Base-by-base conservation (phyloP, 257 asterid species). In the Rauvolfia tetraphylla region DNA sequence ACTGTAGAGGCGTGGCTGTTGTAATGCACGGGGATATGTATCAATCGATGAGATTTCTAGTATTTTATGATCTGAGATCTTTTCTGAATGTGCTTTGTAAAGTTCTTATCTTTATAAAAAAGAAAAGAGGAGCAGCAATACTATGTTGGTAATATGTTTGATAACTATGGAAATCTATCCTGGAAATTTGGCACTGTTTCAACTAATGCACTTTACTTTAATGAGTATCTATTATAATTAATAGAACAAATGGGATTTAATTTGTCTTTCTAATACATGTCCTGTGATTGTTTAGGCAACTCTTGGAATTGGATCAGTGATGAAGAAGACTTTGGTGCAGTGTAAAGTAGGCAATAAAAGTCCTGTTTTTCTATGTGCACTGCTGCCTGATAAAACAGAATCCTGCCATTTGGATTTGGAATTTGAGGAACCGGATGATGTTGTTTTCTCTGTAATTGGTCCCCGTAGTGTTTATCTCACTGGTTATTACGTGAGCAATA, bases 351-450 rank as follows among this genome's bases (percentile, higher is more conserved):
- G 97, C 27, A 83, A 84, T 9, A 86, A 84, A 79, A 85, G 84
- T 57, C 97, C 97, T 1, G 87, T 90, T 49, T 79, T 90, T 74
- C 84, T 94, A 29, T 94, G 97, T 46, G 91, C 80, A 39, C 81
- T 94, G 83, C 71, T 87, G 74, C 97, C 97, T 42, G 79, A 86
- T 62, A 82, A 68, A 83, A 81, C 83, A 0, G 97, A 89, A 83
- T 90, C 97, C 8, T 83, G 84, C 87, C 89, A 85, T 73, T 79
- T 94, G 77, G 98, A 88, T 71, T 86, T 94, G 87, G 98, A 94
- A 79, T 94, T 92, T 76, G 95, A 89, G 86, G 98, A 94, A 89
- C 86, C 85, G 0, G 91, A 89, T n/a, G 95, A 92, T 85, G 98
- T 94, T 58, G 87, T 88, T 54, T 94, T 94, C 67, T 94, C 97